phyloP scores from a whole-genome alignment of 257 asterid species.

The Coffea canephora region DNA sequence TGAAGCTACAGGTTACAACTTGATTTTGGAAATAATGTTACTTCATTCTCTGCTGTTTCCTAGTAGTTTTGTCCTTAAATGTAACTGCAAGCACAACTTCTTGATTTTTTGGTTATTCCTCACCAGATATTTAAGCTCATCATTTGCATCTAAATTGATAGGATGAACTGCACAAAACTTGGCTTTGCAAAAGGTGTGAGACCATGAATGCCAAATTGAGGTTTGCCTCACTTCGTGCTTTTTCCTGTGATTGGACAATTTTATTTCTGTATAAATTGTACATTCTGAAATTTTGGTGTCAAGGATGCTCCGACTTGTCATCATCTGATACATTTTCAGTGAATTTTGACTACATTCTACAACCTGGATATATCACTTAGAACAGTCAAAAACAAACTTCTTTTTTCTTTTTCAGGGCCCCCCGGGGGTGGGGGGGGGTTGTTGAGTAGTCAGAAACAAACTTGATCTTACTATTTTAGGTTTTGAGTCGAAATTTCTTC shows the following conservation, averaged over 20 bases:
- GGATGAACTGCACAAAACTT: constrained; percentile 94
- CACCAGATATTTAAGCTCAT: background rate
- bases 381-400: too few relatives aligned
- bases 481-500: too few relatives aligned
- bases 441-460: too few relatives aligned
- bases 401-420: too few relatives aligned
- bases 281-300: background rate
- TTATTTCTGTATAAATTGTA: background rate
- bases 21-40: background rate
- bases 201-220: constrained; percentile 98
- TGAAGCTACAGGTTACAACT: constrained; percentile 6
- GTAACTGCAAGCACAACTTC: background rate
- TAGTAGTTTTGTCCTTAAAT: background rate
- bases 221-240: constrained; percentile 39
- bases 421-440: too few relatives aligned
- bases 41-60: background rate
- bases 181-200: constrained; percentile 98
- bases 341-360: too few relatives aligned
- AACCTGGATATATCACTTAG: too few relatives aligned
- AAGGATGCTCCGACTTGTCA: background rate
- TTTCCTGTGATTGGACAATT: constrained; percentile 14
- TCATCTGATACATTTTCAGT: too few relatives aligned
- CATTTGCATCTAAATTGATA: constrained; percentile 29
- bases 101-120: constrained; percentile 8
- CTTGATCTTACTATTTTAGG: too few relatives aligned